Evolutionary conservation across 2,329 filamentous ascomycete species (phyloP), one percentile per base, ranked within the genome.

Genomic region (Talaromyces islandicus): DNA sequence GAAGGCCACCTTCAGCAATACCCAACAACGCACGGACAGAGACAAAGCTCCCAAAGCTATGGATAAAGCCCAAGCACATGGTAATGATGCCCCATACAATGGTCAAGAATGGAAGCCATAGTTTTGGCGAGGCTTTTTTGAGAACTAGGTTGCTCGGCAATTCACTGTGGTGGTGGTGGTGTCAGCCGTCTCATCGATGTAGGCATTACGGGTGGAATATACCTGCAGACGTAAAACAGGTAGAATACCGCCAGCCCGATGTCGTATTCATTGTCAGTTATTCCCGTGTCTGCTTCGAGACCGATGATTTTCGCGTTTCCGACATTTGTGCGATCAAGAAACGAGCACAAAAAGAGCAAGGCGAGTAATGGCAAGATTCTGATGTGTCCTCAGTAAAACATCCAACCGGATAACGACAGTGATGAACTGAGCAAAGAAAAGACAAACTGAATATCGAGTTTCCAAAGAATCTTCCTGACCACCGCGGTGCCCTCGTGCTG

Each of bases 321-420:
- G 41, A 90, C 85, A 68, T 90, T 90, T n/a, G 87, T 88, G 48
- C 88, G 81, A 71, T 90, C 88, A 59, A 84, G 77, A 64, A 84
- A 83, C 1, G 85, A 88, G 73, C 84, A 88, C 10, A 89, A 77
- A 65, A 88, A 88, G 1, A 89, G 75, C 0, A 88, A 67, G 0
- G 85, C 81, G n/a, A 90, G 78, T 7, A 86, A 73, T 0, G 86
- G 86, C 7, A 88, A 75, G 27, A 88, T 82, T 54, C 84, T 87
- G 59, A 32, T 5, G 12, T 53, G 14, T 25, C 60, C 60, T 29
- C 41, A 62, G 58, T 65, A 54, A 38, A 25, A 9, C 60, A 24
- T n/a, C 29, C 30, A 35, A 14, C 19, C 21, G 25, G 25, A 3
- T 27, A 3, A 27, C 25, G 3, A 6, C 25, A 27, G 25, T 27